Evolutionary conservation across 1,139 yeast genomes (phyloP).

Genomic region (Candida tetrigidarum): DNA sequence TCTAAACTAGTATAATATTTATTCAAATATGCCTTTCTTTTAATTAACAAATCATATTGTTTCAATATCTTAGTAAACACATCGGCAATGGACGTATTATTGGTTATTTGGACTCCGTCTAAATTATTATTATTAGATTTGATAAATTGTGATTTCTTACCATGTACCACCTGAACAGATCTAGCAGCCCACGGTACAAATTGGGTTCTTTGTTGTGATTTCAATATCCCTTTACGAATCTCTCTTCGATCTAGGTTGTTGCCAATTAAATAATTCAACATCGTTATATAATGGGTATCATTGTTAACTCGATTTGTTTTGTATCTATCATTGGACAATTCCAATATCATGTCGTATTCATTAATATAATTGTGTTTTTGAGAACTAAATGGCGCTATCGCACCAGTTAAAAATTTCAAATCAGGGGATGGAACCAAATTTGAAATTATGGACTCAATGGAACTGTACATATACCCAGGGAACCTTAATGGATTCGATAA

Average conservation of each 20-base stretch:
- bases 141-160: slow-evolving; percentile 70
- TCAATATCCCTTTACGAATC: slow-evolving; percentile 76
- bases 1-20: slow-evolving; percentile 63
- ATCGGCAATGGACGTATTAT: slow-evolving; percentile 72
- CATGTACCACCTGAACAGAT: slow-evolving; percentile 77
- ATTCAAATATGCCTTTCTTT: slow-evolving; percentile 83
- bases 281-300: slow-evolving; percentile 58
- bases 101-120: slow-evolving; percentile 79
- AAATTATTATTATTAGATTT: slow-evolving; percentile 33
- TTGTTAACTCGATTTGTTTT: slow-evolving; percentile 64
- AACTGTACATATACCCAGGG: slow-evolving; percentile 91
- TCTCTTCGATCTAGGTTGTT: slow-evolving; percentile 65
- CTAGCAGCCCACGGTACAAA: slow-evolving; percentile 92
- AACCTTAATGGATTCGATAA: slow-evolving; percentile 87
- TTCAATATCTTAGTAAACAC: slow-evolving; percentile 68
- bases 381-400: slow-evolving; percentile 80
- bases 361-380: slow-evolving; percentile 70
- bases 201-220: slow-evolving; percentile 76
- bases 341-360: slow-evolving; percentile 84
- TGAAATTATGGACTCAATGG: slow-evolving; percentile 80
- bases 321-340: slow-evolving; percentile 77
- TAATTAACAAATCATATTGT: slow-evolving; percentile 81
- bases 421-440: slow-evolving; percentile 89
- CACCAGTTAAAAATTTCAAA: slow-evolving; percentile 82
- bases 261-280: slow-evolving; percentile 80